Conservation (phyloP, 2,329 filamentous ascomycete species). For the Fusarium pilosicola region DNA sequence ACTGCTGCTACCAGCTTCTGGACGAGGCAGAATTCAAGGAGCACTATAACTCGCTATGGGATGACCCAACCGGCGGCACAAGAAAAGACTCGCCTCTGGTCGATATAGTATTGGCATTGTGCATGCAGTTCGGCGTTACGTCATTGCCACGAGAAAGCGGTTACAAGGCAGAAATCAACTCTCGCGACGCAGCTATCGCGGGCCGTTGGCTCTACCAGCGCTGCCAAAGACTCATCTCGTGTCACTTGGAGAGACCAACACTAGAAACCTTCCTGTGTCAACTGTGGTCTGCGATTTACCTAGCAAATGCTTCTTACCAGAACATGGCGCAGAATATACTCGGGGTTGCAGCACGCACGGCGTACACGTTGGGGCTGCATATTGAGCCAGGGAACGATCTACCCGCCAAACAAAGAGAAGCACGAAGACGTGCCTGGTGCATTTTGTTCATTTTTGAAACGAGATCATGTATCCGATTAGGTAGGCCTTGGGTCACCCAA, state of each 20-base stretch:
- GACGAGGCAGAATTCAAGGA: not conserved
- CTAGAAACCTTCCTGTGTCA: not conserved
- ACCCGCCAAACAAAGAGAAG: not conserved
- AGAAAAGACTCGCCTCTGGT: not conserved
- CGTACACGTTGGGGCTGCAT: not conserved
- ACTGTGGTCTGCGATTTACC: not conserved
- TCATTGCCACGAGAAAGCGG: not conserved
- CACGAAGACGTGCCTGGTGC: not conserved
- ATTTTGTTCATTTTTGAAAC: not conserved
- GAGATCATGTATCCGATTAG: not conserved
- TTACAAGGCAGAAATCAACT: not conserved
- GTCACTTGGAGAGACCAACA: not conserved
- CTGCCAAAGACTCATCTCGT: not conserved
- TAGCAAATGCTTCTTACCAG: not conserved
- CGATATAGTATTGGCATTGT: not conserved
- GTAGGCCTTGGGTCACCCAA: not conserved
- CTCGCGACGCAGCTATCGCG: not conserved
- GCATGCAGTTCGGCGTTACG: not conserved
- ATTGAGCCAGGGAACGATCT: not conserved
- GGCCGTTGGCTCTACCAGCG: not conserved
- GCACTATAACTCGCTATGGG: not conserved
- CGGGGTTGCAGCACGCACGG: not conserved
- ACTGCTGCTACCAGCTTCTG: not conserved
- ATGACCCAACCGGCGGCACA: accelerated
- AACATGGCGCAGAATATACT: not conserved